phyloP scores from a whole-genome alignment of 768 basidiomycete species.

The Pholiota microspora region DNA sequence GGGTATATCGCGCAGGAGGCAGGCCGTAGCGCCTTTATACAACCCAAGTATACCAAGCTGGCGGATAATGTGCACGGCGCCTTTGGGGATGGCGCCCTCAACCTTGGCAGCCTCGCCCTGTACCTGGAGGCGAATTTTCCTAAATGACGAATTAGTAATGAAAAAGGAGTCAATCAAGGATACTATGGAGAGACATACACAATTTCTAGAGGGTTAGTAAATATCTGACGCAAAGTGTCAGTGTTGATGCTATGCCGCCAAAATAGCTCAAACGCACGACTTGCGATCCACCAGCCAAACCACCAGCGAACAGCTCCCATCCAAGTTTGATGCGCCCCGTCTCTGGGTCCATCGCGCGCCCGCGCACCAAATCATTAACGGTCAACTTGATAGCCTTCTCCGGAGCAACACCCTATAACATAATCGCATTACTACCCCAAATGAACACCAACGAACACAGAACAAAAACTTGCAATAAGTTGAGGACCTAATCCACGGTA shows the following conservation, averaged over 20 bases:
- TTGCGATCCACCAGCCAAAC: constrained; percentile 93
- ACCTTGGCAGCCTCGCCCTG: constrained; percentile 92
- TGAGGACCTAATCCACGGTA: constrained; percentile 97
- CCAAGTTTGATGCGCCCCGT: constrained; percentile 88
- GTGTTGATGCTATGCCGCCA: neutral
- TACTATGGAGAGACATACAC: constrained; percentile 52
- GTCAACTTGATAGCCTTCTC: constrained; percentile 99
- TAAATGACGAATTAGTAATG: constrained; percentile 29
- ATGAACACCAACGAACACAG: neutral
- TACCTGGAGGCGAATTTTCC: constrained; percentile 92
- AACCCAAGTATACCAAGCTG: constrained; percentile 91
- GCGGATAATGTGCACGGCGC: constrained; percentile 89
- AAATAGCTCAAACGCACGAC: constrained; percentile 61
- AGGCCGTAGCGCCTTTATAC: constrained; percentile 92
- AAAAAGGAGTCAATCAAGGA: constrained; percentile 2
- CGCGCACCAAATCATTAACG: constrained; percentile 89
- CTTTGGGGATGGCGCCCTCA: constrained; percentile 77
- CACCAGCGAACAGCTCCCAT: constrained; percentile 95
- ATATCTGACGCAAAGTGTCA: constrained; percentile 55
- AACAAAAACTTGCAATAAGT: constrained; percentile 63
- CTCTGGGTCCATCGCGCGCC: constrained; percentile 86
- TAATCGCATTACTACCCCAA: neutral
- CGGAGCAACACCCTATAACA: constrained; percentile 81
- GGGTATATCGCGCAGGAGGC: constrained; percentile 92
- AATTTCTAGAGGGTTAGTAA: constrained; percentile 97